phyloP scores from a whole-genome alignment of 2,329 filamentous ascomycete species.

The Diaporthe velutina region DNA sequence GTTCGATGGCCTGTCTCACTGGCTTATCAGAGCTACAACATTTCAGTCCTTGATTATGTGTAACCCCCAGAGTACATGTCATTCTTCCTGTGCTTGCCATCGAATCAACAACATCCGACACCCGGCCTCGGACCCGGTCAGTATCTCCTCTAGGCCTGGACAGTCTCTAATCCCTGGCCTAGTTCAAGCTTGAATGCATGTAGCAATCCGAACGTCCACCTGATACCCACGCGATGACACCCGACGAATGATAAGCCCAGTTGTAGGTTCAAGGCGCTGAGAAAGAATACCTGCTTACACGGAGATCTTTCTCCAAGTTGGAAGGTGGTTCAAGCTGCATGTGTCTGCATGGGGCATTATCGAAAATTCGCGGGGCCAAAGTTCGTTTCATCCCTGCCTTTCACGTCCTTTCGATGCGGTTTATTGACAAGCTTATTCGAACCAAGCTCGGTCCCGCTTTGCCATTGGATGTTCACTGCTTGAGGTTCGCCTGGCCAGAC shows the following conservation, averaged over 20 bases:
- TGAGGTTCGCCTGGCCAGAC: neutral
- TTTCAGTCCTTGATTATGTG: too few relatives aligned
- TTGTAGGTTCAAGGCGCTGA: neutral
- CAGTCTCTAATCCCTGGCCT: neutral
- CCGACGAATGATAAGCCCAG: slow-evolving; percentile 11
- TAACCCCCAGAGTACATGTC: too few relatives aligned
- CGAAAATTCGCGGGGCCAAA: neutral
- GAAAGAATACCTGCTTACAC: neutral
- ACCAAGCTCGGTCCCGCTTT: neutral
- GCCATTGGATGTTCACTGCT: neutral
- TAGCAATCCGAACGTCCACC: neutral
- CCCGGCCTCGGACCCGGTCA: neutral
- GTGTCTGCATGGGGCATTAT: neutral
- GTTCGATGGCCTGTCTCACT: neutral
- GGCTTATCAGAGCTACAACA: neutral
- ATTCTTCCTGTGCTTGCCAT: neutral
- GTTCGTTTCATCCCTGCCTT: neutral
- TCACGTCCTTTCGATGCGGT: neutral
- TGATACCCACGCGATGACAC: slow-evolving; percentile 10
- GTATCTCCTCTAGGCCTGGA: neutral
- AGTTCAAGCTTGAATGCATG: neutral
- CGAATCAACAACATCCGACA: neutral
- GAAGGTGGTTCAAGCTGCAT: slow-evolving; percentile 27
- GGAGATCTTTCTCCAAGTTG: slow-evolving; percentile 33
- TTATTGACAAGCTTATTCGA: neutral